Conservation (phyloP, 768 basidiomycete species). For the Trametes meyenii region DNA sequence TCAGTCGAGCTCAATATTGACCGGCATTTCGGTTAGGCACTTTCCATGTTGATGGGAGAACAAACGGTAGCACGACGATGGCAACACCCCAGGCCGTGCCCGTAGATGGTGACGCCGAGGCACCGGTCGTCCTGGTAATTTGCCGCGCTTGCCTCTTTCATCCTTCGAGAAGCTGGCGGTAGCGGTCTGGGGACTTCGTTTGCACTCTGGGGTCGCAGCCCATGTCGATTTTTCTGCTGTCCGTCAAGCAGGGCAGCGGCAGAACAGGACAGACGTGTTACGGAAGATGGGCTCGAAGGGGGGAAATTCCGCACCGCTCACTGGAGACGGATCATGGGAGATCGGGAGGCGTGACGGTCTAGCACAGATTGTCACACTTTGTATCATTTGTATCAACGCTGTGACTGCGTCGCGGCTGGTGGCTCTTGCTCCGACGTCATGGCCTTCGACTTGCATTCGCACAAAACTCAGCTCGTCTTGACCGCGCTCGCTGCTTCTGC, state of each 20-base stretch:
- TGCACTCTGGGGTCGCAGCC: background rate
- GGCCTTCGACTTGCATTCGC: constrained; percentile 43
- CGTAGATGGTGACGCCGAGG: constrained; percentile 8
- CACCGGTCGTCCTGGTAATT: constrained; percentile 22
- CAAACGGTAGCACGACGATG: constrained; percentile 20
- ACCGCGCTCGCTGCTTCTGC: constrained; percentile 68
- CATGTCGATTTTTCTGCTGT: background rate
- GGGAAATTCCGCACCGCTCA: background rate
- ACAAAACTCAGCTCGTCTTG: constrained; percentile 64
- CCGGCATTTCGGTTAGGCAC: background rate
- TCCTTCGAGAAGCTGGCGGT: background rate
- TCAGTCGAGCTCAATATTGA: background rate
- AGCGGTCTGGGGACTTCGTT: background rate
- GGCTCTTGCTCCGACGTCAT: constrained; percentile 8
- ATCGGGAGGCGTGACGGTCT: background rate
- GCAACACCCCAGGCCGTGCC: constrained; percentile 22
- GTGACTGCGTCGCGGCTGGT: background rate
- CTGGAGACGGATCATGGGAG: background rate
- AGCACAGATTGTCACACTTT: background rate
- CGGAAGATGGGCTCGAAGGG: background rate
- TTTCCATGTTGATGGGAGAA: constrained; percentile 6
- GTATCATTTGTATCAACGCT: background rate
- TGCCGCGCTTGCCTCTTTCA: constrained; percentile 6
- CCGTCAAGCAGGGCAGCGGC: background rate
- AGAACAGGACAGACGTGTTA: background rate